phyloP scores from a whole-genome alignment of 306 rosid genomes.

The Citrullus amarus region DNA sequence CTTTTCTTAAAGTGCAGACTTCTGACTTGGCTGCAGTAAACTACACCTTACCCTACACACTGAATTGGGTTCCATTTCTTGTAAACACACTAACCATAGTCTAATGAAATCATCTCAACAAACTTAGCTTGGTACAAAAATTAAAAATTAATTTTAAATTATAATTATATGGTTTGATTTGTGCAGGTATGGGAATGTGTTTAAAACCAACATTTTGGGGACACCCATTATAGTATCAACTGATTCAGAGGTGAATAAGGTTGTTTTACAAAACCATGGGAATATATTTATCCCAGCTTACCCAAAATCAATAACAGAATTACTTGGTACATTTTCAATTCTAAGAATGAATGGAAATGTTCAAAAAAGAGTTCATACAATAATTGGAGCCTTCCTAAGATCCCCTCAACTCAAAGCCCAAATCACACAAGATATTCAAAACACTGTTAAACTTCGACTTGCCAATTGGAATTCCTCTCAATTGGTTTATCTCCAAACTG shows the following conservation, averaged over 20 bases:
- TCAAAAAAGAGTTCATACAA: slow-evolving; percentile 55
- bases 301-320: slow-evolving; percentile 74
- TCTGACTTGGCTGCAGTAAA: slow-evolving; percentile 1
- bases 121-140: too few relatives aligned
- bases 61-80: not conserved
- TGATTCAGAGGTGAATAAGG: slow-evolving; percentile 72
- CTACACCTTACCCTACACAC: not conserved
- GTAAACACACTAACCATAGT: not conserved
- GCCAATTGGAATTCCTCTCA: slow-evolving; percentile 33
- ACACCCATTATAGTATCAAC: slow-evolving; percentile 72
- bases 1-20: not conserved
- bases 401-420: slow-evolving; percentile 56
- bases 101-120: not conserved
- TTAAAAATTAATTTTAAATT: too few relatives aligned
- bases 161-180: not conserved
- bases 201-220: slow-evolving; percentile 67
- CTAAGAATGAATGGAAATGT: slow-evolving; percentile 51
- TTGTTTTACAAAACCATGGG: slow-evolving; percentile 61
- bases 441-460: slow-evolving; percentile 42
- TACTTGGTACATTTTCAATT: slow-evolving; percentile 63
- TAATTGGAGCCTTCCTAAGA: slow-evolving; percentile 52
- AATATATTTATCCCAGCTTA: slow-evolving; percentile 71
- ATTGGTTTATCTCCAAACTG: slow-evolving; percentile 48
- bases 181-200: slow-evolving; percentile 76
- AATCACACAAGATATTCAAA: slow-evolving; percentile 46